Evolutionary conservation across 257 asterid genomes (phyloP).

Genomic region (Eustoma russellianum): DNA sequence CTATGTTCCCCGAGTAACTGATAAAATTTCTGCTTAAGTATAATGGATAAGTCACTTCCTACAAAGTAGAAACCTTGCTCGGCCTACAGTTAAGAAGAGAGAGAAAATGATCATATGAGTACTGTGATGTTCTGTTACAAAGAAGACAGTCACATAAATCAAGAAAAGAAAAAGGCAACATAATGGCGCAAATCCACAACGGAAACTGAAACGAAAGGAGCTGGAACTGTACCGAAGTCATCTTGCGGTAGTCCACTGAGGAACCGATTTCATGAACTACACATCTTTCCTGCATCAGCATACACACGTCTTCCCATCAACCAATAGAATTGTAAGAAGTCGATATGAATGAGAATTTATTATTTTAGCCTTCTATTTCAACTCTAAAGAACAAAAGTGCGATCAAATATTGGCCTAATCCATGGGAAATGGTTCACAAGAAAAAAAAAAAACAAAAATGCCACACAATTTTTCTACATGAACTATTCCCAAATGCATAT

Average conservation of each 20-base stretch:
- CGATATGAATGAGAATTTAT: too few species aligned
- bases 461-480: too few species aligned
- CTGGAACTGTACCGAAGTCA: conserved; percentile 55
- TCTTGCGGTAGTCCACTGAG: conserved; percentile 71
- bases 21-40: conserved; percentile 62
- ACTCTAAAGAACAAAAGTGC: too few species aligned
- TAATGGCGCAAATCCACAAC: not conserved
- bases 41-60: conserved; percentile 39
- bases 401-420: too few species aligned
- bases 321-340: too few species aligned
- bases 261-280: conserved; percentile 79
- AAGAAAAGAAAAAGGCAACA: conserved; percentile 7
- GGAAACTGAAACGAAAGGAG: conserved; percentile 1
- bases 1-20: conserved; percentile 46
- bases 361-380: too few species aligned
- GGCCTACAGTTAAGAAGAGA: conserved; percentile 38
- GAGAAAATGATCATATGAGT: not conserved
- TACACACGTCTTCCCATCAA: conserved; percentile 3
- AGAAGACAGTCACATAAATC: not conserved
- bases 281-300: conserved; percentile 71
- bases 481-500: too few species aligned
- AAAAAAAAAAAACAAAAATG: too few species aligned
- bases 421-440: too few species aligned
- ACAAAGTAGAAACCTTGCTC: conserved; percentile 69
- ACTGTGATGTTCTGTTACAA: not conserved